These are phyloP conservation scores for Dichotomocladium elegans DNA, from an alignment of 371 early-diverging fungal genomes.

Conservation along the genomic window DNA sequence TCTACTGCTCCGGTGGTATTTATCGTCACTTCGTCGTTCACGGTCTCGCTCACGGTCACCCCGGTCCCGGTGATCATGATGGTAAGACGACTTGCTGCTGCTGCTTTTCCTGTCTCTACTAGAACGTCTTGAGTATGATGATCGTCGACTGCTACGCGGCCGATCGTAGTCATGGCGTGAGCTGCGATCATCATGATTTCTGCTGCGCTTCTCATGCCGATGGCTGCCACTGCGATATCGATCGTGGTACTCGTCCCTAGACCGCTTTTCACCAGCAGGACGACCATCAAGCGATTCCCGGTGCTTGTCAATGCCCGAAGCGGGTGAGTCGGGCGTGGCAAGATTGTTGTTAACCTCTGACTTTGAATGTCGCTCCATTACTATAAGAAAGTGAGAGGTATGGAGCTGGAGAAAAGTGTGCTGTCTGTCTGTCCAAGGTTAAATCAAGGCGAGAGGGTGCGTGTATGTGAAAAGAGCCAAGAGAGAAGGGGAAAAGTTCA, in stretches of 20 bases:
- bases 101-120: slow-evolving; percentile 11
- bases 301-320: neutral
- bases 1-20: neutral
- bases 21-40: neutral
- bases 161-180: slow-evolving; percentile 10
- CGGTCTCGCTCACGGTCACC: neutral
- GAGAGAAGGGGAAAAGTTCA: too few relatives aligned
- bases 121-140: slow-evolving; percentile 8
- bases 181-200: slow-evolving; percentile 6
- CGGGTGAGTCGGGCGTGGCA: neutral
- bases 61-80: slow-evolving; percentile 4
- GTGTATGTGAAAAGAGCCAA: too few relatives aligned
- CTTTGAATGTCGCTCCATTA: neutral
- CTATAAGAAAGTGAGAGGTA: too few relatives aligned
- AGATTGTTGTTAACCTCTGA: neutral
- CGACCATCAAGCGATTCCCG: neutral
- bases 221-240: slow-evolving; percentile 7
- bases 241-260: slow-evolving; percentile 17
- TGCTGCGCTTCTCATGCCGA: slow-evolving; percentile 13
- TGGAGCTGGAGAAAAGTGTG: too few relatives aligned
- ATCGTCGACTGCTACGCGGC: slow-evolving; percentile 5
- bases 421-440: too few relatives aligned
- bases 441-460: too few relatives aligned
- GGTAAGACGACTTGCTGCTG: slow-evolving; percentile 3
- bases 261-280: slow-evolving; percentile 8